phyloP scores from a whole-genome alignment of 2,329 filamentous ascomycete species.

The Claviceps cyperi region DNA sequence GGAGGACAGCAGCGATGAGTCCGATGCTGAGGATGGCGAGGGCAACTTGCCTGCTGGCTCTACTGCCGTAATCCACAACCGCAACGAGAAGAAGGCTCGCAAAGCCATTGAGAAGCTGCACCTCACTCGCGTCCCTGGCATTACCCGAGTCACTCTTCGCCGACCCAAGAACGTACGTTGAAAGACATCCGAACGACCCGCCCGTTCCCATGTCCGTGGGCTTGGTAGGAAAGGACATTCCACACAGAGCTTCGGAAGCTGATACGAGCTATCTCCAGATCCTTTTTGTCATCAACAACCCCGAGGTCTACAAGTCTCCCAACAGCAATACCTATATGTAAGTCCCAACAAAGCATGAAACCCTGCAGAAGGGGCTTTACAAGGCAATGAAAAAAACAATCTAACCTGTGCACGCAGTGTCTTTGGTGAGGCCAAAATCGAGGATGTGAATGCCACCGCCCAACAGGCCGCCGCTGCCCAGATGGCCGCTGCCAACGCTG shows the following conservation, averaged over 20 bases:
- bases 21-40: constrained; percentile 71
- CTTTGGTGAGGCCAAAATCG: constrained; percentile 99
- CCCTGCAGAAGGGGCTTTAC: neutral
- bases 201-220: neutral
- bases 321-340: constrained; percentile 99
- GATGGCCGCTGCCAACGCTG: constrained; percentile 58
- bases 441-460: constrained; percentile 97
- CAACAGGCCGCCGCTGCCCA: constrained; percentile 82
- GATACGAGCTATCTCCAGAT: constrained; percentile 44
- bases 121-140: constrained; percentile 88
- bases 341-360: constrained; percentile 23
- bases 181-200: neutral
- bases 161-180: constrained; percentile 93
- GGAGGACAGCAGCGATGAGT: constrained; percentile 59
- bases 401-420: constrained; percentile 43
- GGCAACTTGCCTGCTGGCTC: constrained; percentile 68
- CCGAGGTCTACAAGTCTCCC: constrained; percentile 98
- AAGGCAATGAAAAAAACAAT: neutral
- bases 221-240: neutral
- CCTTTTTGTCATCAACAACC: constrained; percentile 98
- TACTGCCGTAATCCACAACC: constrained; percentile 83
- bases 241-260: constrained; percentile 9
- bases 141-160: constrained; percentile 94
- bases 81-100: constrained; percentile 99
- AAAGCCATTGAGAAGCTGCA: constrained; percentile 99